A percentile compares a stretch with the other conserved stretches of the same genome.
Evolutionary conservation across 2,329 filamentous ascomycete species (phyloP).

Genomic region (Talaromyces amestolkiae): DNA sequence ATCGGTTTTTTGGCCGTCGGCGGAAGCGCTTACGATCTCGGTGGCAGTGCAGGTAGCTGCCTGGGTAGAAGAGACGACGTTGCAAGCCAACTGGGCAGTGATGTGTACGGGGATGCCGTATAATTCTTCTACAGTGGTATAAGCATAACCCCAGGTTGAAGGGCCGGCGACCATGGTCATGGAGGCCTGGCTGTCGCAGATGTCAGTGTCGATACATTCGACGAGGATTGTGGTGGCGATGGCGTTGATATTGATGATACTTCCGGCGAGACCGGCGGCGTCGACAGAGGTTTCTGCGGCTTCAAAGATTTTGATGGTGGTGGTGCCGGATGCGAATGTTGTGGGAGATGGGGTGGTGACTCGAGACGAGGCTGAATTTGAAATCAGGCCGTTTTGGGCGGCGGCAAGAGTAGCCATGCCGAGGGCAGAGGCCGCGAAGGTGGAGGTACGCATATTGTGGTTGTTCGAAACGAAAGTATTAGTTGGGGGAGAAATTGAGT

Average conservation of each 20-base stretch:
- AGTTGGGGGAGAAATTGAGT: not conserved
- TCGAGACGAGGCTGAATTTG: not conserved
- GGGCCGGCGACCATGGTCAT: not conserved
- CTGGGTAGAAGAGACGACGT: not conserved
- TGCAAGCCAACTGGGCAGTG: not conserved
- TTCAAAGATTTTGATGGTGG: slow-evolving; percentile 6
- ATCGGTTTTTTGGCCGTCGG: not conserved
- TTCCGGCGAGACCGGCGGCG: not conserved
- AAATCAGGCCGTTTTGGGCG: not conserved
- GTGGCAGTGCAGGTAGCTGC: not conserved
- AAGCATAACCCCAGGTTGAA: not conserved
- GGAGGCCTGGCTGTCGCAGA: not conserved
- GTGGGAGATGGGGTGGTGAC: not conserved
- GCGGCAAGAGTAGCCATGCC: not conserved
- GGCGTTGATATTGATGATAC: not conserved
- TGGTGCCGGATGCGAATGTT: slow-evolving; percentile 7
- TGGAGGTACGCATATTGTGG: not conserved
- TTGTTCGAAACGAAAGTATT: not conserved
- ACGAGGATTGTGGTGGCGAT: not conserved
- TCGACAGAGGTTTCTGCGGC: not conserved
- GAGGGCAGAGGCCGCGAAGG: not conserved
- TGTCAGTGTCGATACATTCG: not conserved
- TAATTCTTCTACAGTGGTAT: not conserved
- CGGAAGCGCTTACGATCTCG: not conserved
- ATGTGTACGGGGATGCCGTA: not conserved